Evolutionary conservation across 2,329 filamentous ascomycete genomes (phyloP).

Genomic region (Ceratocystis variospora): DNA sequence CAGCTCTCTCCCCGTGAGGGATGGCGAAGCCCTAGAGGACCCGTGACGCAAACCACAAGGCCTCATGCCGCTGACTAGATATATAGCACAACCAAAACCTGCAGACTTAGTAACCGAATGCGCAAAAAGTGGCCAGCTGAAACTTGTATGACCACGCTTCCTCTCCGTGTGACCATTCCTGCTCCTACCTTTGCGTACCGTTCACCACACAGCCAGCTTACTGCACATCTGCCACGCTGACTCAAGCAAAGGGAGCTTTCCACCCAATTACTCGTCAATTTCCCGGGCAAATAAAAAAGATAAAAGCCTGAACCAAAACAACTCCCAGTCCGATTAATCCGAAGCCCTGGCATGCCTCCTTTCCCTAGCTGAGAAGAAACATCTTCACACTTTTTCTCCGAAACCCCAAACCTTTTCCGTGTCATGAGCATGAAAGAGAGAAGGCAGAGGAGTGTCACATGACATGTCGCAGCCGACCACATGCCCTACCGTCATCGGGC

Average conservation of each 20-base stretch:
- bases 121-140: neutral
- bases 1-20: neutral
- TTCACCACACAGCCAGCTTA: neutral
- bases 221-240: neutral
- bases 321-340: neutral
- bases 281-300: too few relatives aligned
- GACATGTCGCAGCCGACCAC: neutral
- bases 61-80: neutral
- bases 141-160: neutral
- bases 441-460: neutral
- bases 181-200: neutral
- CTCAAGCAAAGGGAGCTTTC: neutral
- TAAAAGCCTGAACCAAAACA: too few relatives aligned
- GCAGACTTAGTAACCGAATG: neutral
- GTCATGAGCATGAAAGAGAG: neutral
- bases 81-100: neutral
- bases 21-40: neutral
- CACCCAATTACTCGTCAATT: neutral
- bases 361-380: neutral
- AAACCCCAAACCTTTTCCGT: neutral
- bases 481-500: constrained; percentile 1
- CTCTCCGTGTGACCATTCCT: neutral
- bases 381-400: neutral
- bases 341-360: neutral
- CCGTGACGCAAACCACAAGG: neutral